These are phyloP conservation scores for Salvia rosmarinus DNA, from an alignment of 257 asterid species.

Conservation along the genomic window DNA sequence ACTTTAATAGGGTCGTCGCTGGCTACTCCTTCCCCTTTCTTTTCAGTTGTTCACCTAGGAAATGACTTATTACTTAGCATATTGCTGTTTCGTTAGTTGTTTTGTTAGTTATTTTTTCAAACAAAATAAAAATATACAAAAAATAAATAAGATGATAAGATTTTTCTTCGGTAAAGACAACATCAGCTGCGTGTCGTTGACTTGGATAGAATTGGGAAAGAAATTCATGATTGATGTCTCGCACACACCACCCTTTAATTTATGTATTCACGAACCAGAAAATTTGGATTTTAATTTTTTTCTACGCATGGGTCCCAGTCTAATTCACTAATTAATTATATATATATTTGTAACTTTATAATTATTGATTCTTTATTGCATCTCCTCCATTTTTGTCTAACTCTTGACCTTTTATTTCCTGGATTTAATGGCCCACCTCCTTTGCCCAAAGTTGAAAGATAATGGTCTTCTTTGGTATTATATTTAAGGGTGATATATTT, in stretches of 20 bases:
- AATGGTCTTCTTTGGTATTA: neutral
- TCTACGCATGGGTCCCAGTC: conserved; percentile 18
- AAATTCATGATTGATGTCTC: conserved; percentile 27
- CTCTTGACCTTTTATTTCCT: conserved; percentile 22
- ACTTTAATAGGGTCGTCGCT: too few species aligned
- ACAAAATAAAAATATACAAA: too few species aligned
- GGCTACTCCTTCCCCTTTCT: too few species aligned
- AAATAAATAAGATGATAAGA: neutral
- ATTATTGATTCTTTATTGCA: conserved; percentile 16
- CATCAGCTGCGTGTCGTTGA: conserved; percentile 34
- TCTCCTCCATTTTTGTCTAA: conserved; percentile 27
- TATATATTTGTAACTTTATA: neutral
- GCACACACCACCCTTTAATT: neutral
- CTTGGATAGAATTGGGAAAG: conserved; percentile 3
- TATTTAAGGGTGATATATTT: neutral
- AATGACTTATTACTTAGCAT: too few species aligned
- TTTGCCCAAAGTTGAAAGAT: neutral
- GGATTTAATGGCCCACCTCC: conserved; percentile 5
- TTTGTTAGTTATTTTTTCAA: too few species aligned
- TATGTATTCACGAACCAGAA: neutral
- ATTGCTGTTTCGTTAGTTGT: too few species aligned
- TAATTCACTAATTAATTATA: neutral
- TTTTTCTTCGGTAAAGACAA: conserved; percentile 18
- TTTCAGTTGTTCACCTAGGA: too few species aligned
- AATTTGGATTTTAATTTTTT: conserved; percentile 9